Percentiles rank a stretch among this genome's conserved stretches.
These are phyloP conservation scores for Coemansia nantahalensis DNA, from an alignment of 192 early-diverging fungal species.

Conservation along the genomic window DNA sequence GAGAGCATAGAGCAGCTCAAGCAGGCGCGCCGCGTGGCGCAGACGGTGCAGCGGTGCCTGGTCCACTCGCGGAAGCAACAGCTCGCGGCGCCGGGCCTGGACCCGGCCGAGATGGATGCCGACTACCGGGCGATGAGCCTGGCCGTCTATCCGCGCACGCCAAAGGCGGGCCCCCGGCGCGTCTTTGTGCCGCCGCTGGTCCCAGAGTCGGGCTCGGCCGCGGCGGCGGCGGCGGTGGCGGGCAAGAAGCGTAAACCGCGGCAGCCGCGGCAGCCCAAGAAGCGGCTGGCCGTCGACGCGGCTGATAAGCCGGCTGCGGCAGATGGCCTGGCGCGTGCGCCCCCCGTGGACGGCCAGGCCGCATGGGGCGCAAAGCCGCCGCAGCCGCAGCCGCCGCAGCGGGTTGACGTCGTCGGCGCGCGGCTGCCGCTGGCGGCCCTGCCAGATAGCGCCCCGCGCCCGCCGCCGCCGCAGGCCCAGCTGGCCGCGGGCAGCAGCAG, in stretches of 20 bases:
- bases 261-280: slow-evolving; percentile 39
- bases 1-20: slow-evolving; percentile 17
- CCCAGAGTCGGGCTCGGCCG: slow-evolving; percentile 13
- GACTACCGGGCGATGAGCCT: slow-evolving; percentile 45
- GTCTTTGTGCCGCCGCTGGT: slow-evolving; percentile 33
- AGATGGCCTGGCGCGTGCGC: neutral
- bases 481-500: too few species aligned
- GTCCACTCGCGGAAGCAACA: slow-evolving; percentile 36
- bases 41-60: slow-evolving; percentile 33
- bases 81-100: slow-evolving; percentile 32
- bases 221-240: too few species aligned
- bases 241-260: slow-evolving; percentile 46
- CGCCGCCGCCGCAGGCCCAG: too few species aligned
- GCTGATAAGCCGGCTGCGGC: neutral
- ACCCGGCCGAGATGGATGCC: slow-evolving; percentile 42
- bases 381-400: slow-evolving; percentile 4
- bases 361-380: neutral
- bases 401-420: slow-evolving; percentile 3
- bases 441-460: neutral
- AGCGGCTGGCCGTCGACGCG: slow-evolving; percentile 12
- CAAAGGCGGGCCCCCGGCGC: slow-evolving; percentile 17
- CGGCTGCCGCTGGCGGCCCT: slow-evolving; percentile 1
- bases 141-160: slow-evolving; percentile 40
- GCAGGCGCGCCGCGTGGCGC: slow-evolving; percentile 28
- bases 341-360: slow-evolving; percentile 1